These are phyloP conservation scores for Polychytrium aggregatum DNA, from an alignment of 192 early-diverging fungal genomes.

Conservation along the genomic window DNA sequence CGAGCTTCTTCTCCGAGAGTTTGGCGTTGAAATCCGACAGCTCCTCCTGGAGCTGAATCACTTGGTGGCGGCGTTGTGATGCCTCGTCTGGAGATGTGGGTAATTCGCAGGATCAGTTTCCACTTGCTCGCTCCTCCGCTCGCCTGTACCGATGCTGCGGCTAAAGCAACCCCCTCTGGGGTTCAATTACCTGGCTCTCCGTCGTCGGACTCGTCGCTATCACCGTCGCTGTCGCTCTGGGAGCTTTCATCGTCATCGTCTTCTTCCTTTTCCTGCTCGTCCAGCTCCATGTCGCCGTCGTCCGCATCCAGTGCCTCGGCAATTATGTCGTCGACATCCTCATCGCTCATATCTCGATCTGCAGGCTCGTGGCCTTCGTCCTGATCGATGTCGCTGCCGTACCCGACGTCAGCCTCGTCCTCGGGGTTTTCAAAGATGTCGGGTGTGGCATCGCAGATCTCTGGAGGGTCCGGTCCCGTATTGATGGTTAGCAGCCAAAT, in stretches of 20 bases:
- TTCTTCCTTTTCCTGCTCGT: constrained; percentile 23
- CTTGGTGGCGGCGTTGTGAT: constrained; percentile 12
- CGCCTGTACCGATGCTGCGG: constrained; percentile 36
- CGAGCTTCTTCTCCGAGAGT: constrained; percentile 10
- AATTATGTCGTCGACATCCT: constrained; percentile 25
- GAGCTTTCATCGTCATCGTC: constrained; percentile 29
- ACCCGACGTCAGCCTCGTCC: constrained; percentile 17
- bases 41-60: constrained; percentile 24
- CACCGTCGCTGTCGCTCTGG: constrained; percentile 22
- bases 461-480: constrained; percentile 8
- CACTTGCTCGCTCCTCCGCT: constrained; percentile 36
- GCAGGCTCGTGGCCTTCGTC: constrained; percentile 1
- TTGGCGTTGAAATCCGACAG: too few relatives aligned
- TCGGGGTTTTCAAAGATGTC: constrained; percentile 11
- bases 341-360: constrained; percentile 2
- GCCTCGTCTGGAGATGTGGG: constrained; percentile 36
- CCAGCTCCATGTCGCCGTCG: constrained; percentile 21
- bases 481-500: constrained; percentile 1
- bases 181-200: constrained; percentile 7
- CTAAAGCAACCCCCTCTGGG: constrained; percentile 26
- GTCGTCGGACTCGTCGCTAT: constrained; percentile 34
- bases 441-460: constrained; percentile 17
- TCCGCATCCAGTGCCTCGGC: constrained; percentile 17
- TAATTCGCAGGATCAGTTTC: constrained; percentile 41
- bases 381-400: constrained; percentile 29